Base-by-base conservation (phyloP, 176 grass and related monocot genomes). In the Dendrocalamus sinicus region DNA sequence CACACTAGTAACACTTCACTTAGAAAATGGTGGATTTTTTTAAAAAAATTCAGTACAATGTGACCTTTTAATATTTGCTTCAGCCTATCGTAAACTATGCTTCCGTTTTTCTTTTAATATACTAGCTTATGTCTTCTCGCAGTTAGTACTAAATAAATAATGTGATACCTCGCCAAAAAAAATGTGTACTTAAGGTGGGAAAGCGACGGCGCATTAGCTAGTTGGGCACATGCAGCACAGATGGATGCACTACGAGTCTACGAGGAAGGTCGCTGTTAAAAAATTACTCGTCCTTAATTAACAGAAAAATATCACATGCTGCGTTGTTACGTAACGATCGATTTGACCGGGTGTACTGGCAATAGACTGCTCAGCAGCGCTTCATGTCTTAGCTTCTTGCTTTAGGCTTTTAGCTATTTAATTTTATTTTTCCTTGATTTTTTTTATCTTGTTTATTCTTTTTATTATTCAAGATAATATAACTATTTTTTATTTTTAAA, bases 191-290 rank as follows among this genome's bases (percentile, higher is more conserved):
- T 5, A 19, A 37, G 20, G 12, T 26, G 37, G 46, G 53, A 19
- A 74, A 74, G 50, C 81, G 81, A 10, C 55, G 67, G 75, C 87
- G 60, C 60, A 46, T 75, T 3, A 43, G 30, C 26, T 11, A 71
- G 77, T 53, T 72, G 17, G 46, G 54, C 83, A 77, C 88, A 82
- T 86, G 73, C 74, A 24, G 47, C 81, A 72, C 70, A 60, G 62
- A 30, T 43, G 44, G 62, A 68, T 62, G 88, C 70, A 55, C 80
- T 90, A 77, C 54, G 83, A 90, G 83, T 46, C 80, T 90, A 65
- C 54, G 83, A 90, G 83, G 83, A 77, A 82, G 78, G 64, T 86
- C 72, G 72, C 83, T 90, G 78, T 78, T 81, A 78, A 80, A 82
- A 44, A 75, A 19, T 1, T 7, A 11, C 32, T 57, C 84, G 78